phyloP scores from a whole-genome alignment of 2,329 filamentous ascomycete species.

The Pseudogymnoascus sp. region DNA sequence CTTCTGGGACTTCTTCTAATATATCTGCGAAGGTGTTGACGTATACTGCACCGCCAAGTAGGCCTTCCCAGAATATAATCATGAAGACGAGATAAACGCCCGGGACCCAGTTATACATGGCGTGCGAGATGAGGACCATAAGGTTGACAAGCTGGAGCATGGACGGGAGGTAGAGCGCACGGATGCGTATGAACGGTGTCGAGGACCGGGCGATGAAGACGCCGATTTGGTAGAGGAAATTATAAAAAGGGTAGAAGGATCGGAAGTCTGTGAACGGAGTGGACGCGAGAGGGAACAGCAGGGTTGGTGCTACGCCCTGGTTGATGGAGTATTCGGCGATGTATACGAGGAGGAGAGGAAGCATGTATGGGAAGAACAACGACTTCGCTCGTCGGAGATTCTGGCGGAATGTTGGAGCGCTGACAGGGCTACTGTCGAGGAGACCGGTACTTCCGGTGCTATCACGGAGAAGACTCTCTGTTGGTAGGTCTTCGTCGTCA shows the following conservation, averaged over 20 bases:
- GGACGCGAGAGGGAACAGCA: slow-evolving; percentile 70
- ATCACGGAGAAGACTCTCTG: slow-evolving; percentile 15
- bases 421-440: slow-evolving; percentile 21
- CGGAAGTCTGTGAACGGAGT: slow-evolving; percentile 76
- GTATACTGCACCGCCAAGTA: slow-evolving; percentile 86
- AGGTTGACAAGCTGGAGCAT: slow-evolving; percentile 77
- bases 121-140: slow-evolving; percentile 62
- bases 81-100: slow-evolving; percentile 78
- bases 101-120: slow-evolving; percentile 72
- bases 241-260: slow-evolving; percentile 90
- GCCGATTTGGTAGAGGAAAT: slow-evolving; percentile 87
- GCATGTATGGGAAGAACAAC: slow-evolving; percentile 75
- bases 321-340: slow-evolving; percentile 97
- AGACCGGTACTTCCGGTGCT: slow-evolving; percentile 16
- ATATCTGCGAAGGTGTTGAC: slow-evolving; percentile 96
- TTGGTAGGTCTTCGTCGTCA: slow-evolving; percentile 26
- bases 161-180: slow-evolving; percentile 71
- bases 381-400: slow-evolving; percentile 57
- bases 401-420: slow-evolving; percentile 29
- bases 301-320: slow-evolving; percentile 81
- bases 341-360: slow-evolving; percentile 85
- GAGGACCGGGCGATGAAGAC: slow-evolving; percentile 93
- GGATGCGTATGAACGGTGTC: slow-evolving; percentile 76
- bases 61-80: slow-evolving; percentile 87
- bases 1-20: slow-evolving; percentile 65